These are phyloP conservation scores for Spatholobus suberectus DNA, from an alignment of 306 rosid species.

Conservation along the genomic window DNA sequence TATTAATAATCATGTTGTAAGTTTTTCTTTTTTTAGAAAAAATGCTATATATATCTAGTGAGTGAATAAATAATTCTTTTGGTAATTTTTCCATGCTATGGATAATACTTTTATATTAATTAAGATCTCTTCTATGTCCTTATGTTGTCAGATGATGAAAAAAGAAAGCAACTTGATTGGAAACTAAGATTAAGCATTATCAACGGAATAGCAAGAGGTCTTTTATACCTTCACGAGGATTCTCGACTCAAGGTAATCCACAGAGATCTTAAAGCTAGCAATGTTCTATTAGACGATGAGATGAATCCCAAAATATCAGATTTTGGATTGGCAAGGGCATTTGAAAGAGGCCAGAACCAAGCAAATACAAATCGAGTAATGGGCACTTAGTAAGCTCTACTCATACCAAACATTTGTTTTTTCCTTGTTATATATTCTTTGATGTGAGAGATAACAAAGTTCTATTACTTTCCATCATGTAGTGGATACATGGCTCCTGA, in stretches of 20 bases:
- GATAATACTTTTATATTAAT: not conserved
- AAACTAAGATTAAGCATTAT: constrained; percentile 35
- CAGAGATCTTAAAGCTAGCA: constrained; percentile 51
- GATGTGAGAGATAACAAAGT: not conserved
- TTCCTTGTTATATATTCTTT: not conserved
- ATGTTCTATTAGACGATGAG: constrained; percentile 48
- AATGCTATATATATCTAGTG: not conserved
- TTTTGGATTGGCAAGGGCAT: constrained; percentile 53
- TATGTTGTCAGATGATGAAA: constrained; percentile 35
- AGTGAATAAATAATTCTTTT: not conserved
- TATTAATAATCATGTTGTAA: not conserved
- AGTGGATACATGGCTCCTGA: constrained; percentile 15
- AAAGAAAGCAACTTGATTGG: constrained; percentile 39
- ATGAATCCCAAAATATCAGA: constrained; percentile 55
- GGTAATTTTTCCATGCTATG: not conserved
- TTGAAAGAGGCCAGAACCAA: constrained; percentile 37
- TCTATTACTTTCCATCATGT: not conserved
- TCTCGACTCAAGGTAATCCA: constrained; percentile 51
- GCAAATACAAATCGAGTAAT: constrained; percentile 49
- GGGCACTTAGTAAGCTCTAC: constrained; percentile 51
- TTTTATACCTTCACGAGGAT: constrained; percentile 53
- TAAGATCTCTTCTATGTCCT: not conserved
- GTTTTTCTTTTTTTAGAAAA: not conserved
- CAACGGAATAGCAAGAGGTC: constrained; percentile 49
- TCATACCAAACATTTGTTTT: too few species aligned